phyloP scores from a whole-genome alignment of 1,284 basidiomycete genomes.

The Rhodofomes roseus region DNA sequence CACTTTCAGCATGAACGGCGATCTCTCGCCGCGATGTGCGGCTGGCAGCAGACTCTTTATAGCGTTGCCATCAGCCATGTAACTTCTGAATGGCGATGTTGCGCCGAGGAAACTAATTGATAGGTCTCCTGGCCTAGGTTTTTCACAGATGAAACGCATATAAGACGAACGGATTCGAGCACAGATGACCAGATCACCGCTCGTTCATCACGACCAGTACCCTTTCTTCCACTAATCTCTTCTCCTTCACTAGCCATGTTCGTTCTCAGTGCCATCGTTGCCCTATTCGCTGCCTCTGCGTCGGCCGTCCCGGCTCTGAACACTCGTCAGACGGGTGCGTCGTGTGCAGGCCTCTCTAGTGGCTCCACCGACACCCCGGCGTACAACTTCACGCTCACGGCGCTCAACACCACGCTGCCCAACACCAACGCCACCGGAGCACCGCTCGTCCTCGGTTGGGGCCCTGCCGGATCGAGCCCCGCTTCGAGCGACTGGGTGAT shows the following conservation, averaged over 20 bases:
- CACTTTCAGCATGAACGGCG: not conserved
- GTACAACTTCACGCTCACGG: slow-evolving; percentile 13
- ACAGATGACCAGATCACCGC: not conserved
- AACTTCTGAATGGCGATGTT: too few relatives aligned
- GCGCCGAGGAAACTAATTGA: too few relatives aligned
- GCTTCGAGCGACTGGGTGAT: slow-evolving; percentile 2
- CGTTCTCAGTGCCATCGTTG: not conserved
- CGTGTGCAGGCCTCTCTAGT: slow-evolving; percentile 4
- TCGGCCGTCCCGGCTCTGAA: not conserved
- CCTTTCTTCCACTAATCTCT: not conserved
- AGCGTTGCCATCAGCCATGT: too few relatives aligned
- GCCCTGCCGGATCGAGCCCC: not conserved
- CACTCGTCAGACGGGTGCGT: not conserved
- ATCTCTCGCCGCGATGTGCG: not conserved
- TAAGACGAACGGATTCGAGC: too few relatives aligned
- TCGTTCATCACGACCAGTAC: not conserved
- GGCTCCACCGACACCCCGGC: slow-evolving; percentile 1
- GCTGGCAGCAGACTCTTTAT: not conserved
- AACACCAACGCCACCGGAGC: slow-evolving; percentile 8
- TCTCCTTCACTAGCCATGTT: not conserved
- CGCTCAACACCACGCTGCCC: slow-evolving; percentile 2
- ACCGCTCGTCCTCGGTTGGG: slow-evolving; percentile 8
- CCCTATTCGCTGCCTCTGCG: not conserved
- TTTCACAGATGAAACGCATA: too few relatives aligned
- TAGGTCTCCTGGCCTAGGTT: too few relatives aligned